Base-by-base conservation (phyloP, 2,329 filamentous ascomycete species). In the Cladosporium halotolerans region DNA sequence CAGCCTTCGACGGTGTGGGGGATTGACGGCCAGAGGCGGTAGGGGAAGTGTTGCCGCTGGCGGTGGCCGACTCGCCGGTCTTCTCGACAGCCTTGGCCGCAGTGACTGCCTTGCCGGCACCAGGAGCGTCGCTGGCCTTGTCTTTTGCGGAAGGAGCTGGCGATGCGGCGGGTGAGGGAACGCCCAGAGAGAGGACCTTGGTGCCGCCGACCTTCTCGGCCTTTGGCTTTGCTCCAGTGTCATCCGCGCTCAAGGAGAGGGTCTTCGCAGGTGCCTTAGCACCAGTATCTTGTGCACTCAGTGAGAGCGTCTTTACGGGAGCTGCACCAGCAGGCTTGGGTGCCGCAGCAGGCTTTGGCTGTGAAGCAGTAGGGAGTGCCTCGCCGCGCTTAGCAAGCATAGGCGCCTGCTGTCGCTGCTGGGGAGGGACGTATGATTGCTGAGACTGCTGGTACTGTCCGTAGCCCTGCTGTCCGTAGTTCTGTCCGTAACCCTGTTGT, bases 11-110 rank as follows among this genome's bases (percentile, higher is more conserved):
- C 5, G 65, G 66, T 9, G 56, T 57, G 8, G 90, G 89, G 67
- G 89, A 95, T 36, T 86, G 89, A 49, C 89, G 83, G 44, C 91
- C 92, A 9, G 89, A 93, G 7, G 23, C 23, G 1, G 88, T 81
- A 14, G 92, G 88, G 1, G 90, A 93, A 3, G 86, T 85, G 67
- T 83, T 87, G 52, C 89, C 89, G 50, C 71, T 71, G 45, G 63
- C 81, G 81, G 62, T 53, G 8, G 80, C 75, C 51, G 81, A 78
- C 68, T 91, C 85, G 52, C 90, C 88, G 0, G 88, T 86, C 79
- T 96, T 96, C 66, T 95, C 89, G 58, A 96, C 89, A 9, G 92
- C 91, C 73, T 96, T 96, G 47, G 83, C 77, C 4, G 91, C 92
- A 2, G 86, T 77, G n/a, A 87, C 84, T 74, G 96, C 96, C 57